phyloP scores from a whole-genome alignment of 1,284 basidiomycete genomes.

The Austroboletus olivaceoglutinosus region DNA sequence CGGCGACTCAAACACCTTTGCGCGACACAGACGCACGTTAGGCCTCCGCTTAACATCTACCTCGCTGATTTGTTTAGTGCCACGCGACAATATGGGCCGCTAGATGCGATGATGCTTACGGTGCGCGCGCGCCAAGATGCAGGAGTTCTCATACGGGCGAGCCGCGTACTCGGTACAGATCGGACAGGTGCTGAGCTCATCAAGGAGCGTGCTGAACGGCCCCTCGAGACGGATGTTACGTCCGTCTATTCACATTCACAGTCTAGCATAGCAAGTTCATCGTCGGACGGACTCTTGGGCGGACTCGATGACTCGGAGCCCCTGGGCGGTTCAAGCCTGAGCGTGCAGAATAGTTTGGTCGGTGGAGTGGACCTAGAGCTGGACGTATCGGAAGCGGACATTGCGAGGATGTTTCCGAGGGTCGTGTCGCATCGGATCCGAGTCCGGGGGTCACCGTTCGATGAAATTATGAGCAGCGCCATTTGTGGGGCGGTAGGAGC shows the following conservation, averaged over 20 bases:
- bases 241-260: slow-evolving; percentile 20
- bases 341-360: slow-evolving; percentile 4
- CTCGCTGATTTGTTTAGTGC: slow-evolving; percentile 71
- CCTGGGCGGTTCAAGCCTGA: slow-evolving; percentile 2
- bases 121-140: slow-evolving; percentile 58
- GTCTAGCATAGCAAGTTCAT: slow-evolving; percentile 15
- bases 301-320: slow-evolving; percentile 13
- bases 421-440: slow-evolving; percentile 69
- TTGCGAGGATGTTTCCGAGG: slow-evolving; percentile 65
- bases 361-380: slow-evolving; percentile 34
- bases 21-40: slow-evolving; percentile 41
- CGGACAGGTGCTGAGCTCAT: slow-evolving; percentile 51
- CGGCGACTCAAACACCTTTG: slow-evolving; percentile 35
- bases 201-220: slow-evolving; percentile 24
- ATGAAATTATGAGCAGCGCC: slow-evolving; percentile 63
- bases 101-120: slow-evolving; percentile 69
- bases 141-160: slow-evolving; percentile 59
- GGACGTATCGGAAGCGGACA: slow-evolving; percentile 68
- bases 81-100: slow-evolving; percentile 62
- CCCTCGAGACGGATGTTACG: slow-evolving; percentile 22
- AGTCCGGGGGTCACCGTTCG: slow-evolving; percentile 61
- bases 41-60: slow-evolving; percentile 56
- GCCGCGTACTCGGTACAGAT: slow-evolving; percentile 59
- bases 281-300: slow-evolving; percentile 28
- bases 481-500: slow-evolving; percentile 48